Base-by-base conservation (phyloP, 2,329 filamentous ascomycete genomes). In the Neospermospora avenae region DNA sequence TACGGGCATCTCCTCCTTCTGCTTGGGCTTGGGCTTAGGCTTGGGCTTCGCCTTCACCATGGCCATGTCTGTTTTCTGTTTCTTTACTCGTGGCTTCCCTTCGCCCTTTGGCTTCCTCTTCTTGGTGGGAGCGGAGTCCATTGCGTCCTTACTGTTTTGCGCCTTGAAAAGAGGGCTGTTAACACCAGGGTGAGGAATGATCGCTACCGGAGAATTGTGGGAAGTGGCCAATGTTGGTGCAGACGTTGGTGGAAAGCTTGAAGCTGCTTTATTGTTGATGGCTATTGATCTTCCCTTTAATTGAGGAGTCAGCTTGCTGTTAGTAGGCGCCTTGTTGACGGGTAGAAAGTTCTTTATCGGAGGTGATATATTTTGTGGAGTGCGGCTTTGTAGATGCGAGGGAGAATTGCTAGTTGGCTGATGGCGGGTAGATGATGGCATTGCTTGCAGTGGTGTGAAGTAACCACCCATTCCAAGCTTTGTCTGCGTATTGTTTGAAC, bases 311-410 rank as follows among this genome's bases (percentile, higher is more conserved):
- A 49, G n/a, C 20, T 46, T 51, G 37, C 34, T 54, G 28, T 58
- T 49, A 4, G n/a, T 37, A 7, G 51, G 28, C 2, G 41, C 28
- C 22, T 65, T 65, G 44, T 67, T 68, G 28, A 68, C 65, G 2
- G 65, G 62, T 1, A 67, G 35, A 25, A 68, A 68, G 22, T 58
- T 60, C 49, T 68, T 67, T 54, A 68, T 67, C 3, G 54, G 61
- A 31, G 58, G 31, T 10, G 52, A 28, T 3, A 35, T 14, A 16
- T 57, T 48, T 4, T 39, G 41, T 14, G 4, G 11, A 35, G n/a
- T 35, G 37, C 49, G 48, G 37, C 28, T 44, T n/a, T 25, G 39
- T 6, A 28, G n/a, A 28, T 14, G 42, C 10, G 57, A 24, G 2
- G 57, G 8, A 39, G 42, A 6, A n/a, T 18, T 45, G 18, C 52